Evolutionary conservation across 306 rosid species (phyloP), one percentile per base, ranked within the genome.

Genomic region (Citrullus mucosospermus): DNA sequence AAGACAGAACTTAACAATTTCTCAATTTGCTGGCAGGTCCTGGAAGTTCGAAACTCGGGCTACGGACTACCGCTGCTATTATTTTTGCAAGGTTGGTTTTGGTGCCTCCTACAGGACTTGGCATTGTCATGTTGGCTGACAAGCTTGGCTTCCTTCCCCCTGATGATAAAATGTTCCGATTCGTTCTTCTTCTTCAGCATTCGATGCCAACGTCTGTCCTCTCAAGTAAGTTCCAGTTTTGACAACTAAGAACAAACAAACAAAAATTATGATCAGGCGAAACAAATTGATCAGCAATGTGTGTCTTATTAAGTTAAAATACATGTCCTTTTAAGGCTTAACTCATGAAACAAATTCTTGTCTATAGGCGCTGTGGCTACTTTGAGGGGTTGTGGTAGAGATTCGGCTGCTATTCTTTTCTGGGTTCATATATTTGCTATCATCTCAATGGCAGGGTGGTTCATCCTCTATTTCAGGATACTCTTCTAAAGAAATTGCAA

Each of bases 201-300:
- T 81, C 99, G 22, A 96, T 96, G 99, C 99, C 99, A 5, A 88
- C 99, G 61, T 96, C 99, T n/a, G 81, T 96, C 79, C 98, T 96
- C 66, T 74, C 98, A 53, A 96, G 99, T 96, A 88, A 86, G 50
- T 56, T 38, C 62, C 60, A 25, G 28, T 75, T 28, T 72, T 72
- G 7, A 72, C 41, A 3, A 16, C 11, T 48, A 48, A 48, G 54
- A 48, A 48, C 54, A 48, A 13, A 48, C 54, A 3, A 48, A 48
- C 54, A 0, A 12, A 13, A 12, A 48, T 17, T 48, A 11, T 36
- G 39, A 5, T 4, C 39, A 36, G 39, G 4, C 6, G 39, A 36
- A 36, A 36, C 67, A 61, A 30, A 30, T 15, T 30, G 7, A 66
- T 39, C 16, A 0, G 8, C 28, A 66, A 39, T 6, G 4, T 66